Evolutionary conservation across 805 yeast genomes (phyloP).

Genomic region (Nakazawaea ernobii): DNA sequence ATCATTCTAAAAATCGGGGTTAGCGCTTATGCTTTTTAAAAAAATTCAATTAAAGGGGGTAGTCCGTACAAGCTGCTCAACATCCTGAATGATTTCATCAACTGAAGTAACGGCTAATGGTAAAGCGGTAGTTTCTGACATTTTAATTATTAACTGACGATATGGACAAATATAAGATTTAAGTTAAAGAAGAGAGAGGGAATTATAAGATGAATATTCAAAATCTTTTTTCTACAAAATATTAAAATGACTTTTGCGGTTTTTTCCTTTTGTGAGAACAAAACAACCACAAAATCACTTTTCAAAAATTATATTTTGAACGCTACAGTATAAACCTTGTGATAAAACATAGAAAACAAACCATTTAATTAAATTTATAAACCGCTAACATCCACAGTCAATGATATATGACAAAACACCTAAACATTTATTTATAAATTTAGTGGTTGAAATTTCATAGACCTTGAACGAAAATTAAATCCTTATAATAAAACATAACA

Average conservation of each 20-base stretch:
- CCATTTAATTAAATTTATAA: slow-evolving; percentile 5
- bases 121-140: too few species aligned
- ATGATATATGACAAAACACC: neutral
- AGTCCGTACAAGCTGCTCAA: neutral
- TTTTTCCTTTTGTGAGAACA: too few species aligned
- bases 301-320: neutral
- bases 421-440: too few species aligned
- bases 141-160: too few species aligned
- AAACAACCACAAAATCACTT: neutral
- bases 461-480: neutral
- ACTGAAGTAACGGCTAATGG: too few species aligned
- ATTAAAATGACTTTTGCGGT: too few species aligned
- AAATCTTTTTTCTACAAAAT: too few species aligned
- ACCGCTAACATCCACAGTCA: neutral
- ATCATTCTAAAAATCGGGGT: neutral
- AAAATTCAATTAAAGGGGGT: neutral
- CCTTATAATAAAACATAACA: neutral
- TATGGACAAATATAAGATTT: too few species aligned
- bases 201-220: too few species aligned
- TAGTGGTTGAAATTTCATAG: neutral
- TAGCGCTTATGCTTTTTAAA: neutral
- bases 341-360: slow-evolving; percentile 1
- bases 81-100: neutral
- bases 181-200: too few species aligned
- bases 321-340: neutral